phyloP scores from a whole-genome alignment of 345 rosid species.

The Physaria fendleri region DNA sequence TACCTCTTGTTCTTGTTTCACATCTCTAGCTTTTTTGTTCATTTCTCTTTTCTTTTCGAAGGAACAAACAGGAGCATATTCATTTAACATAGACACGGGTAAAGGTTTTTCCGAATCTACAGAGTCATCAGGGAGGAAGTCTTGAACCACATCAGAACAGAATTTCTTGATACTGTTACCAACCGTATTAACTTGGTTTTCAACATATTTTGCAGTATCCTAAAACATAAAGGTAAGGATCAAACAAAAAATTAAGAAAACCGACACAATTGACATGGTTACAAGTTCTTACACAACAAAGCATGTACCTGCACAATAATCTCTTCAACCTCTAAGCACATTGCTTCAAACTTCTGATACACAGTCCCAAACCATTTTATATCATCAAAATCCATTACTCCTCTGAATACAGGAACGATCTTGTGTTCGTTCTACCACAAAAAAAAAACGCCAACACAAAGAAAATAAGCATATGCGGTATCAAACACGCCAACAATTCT shows the following conservation, averaged over 20 bases:
- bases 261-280: too few species aligned
- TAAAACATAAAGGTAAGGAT: slow-evolving; percentile 14
- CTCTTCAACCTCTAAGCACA: slow-evolving; percentile 95
- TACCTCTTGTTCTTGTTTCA: slow-evolving; percentile 26
- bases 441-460: too few species aligned
- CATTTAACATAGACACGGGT: slow-evolving; percentile 21
- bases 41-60: slow-evolving; percentile 32
- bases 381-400: slow-evolving; percentile 53
- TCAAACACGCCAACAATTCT: slow-evolving; percentile 10
- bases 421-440: background rate
- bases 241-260: background rate
- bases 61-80: slow-evolving; percentile 34
- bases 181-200: slow-evolving; percentile 71
- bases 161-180: slow-evolving; percentile 69
- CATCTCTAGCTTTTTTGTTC: slow-evolving; percentile 29
- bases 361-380: slow-evolving; percentile 68
- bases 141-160: slow-evolving; percentile 66
- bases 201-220: slow-evolving; percentile 75
- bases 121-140: slow-evolving; percentile 47
- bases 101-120: slow-evolving; percentile 21
- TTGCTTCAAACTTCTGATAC: slow-evolving; percentile 75
- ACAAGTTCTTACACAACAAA: background rate
- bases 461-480: background rate
- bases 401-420: background rate
- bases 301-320: slow-evolving; percentile 57